Percentiles rank a stretch among this genome's conserved stretches.
Evolutionary conservation across 306 rosid species (phyloP).

Genomic region (Amphicarpaea edgeworthii): DNA sequence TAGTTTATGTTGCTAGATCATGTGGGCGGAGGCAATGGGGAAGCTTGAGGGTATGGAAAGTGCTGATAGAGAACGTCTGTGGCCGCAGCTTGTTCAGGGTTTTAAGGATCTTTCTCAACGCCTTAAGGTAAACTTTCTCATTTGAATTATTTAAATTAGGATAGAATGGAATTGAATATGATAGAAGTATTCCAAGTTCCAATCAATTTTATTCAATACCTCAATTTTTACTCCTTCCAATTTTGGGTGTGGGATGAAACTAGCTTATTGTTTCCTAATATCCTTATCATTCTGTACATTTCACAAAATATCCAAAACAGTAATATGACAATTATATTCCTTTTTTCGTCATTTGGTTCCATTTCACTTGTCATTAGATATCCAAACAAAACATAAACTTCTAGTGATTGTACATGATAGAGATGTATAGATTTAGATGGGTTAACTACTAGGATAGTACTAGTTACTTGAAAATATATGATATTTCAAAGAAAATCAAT

Average conservation of each 20-base stretch:
- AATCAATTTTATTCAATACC: background rate
- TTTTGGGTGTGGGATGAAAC: background rate
- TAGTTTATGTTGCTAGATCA: constrained; percentile 86
- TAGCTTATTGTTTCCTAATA: background rate
- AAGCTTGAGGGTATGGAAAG: constrained; percentile 98
- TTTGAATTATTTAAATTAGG: background rate
- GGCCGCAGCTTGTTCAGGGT: constrained; percentile 96
- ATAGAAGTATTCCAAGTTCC: background rate
- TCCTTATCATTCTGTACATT: background rate
- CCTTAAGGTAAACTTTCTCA: constrained; percentile 68
- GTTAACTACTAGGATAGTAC: background rate
- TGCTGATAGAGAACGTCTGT: constrained; percentile 85
- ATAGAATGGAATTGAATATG: too few species aligned
- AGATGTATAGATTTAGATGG: background rate
- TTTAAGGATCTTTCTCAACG: constrained; percentile 96
- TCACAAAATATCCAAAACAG: constrained; percentile 3
- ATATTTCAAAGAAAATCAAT: constrained; percentile 14
- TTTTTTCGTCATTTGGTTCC: background rate
- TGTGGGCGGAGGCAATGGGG: constrained; percentile 99
- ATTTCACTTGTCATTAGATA: background rate
- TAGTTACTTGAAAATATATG: background rate
- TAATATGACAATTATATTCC: background rate
- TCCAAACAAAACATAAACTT: background rate
- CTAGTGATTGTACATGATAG: background rate
- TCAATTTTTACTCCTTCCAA: background rate